These are phyloP conservation scores for Apiospora malaysiana DNA, from an alignment of 2,329 filamentous ascomycete species.

Conservation along the genomic window DNA sequence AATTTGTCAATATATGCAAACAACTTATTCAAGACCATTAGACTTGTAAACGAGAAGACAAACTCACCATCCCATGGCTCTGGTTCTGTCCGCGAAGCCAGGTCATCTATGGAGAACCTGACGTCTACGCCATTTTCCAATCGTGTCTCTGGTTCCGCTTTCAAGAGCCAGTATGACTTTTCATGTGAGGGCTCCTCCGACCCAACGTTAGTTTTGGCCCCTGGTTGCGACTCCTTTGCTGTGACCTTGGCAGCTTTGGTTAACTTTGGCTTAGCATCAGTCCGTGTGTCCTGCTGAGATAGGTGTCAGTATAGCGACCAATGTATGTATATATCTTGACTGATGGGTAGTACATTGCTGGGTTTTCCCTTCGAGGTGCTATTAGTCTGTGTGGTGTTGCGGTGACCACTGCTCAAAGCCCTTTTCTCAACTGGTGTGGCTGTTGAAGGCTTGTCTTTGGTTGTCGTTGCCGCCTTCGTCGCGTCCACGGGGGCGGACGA, in stretches of 20 bases:
- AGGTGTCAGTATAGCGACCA: background rate
- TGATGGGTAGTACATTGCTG: background rate
- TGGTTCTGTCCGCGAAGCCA: constrained; percentile 72
- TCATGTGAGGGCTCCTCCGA: constrained; percentile 13
- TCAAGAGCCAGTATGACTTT: constrained; percentile 76
- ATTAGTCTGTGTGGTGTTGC: background rate
- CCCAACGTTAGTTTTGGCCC: background rate
- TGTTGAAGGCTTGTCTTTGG: background rate
- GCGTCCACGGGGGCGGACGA: constrained; percentile 23
- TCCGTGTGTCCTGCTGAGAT: background rate
- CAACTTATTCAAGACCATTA: background rate
- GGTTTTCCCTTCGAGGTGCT: background rate
- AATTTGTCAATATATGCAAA: constrained; percentile 3
- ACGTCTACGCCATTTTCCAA: constrained; percentile 88
- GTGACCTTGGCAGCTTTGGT: background rate
- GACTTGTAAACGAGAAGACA: constrained; percentile 24
- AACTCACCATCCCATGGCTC: constrained; percentile 89
- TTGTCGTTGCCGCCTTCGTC: constrained; percentile 17
- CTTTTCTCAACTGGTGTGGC: background rate
- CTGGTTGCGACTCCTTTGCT: background rate
- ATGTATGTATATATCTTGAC: background rate
- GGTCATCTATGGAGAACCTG: constrained; percentile 91
- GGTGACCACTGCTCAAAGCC: background rate
- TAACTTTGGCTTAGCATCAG: background rate
- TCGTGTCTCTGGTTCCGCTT: constrained; percentile 86